Base-by-base conservation (phyloP, 495 filamentous ascomycete species). In the Staphylotrichum longicolle region DNA sequence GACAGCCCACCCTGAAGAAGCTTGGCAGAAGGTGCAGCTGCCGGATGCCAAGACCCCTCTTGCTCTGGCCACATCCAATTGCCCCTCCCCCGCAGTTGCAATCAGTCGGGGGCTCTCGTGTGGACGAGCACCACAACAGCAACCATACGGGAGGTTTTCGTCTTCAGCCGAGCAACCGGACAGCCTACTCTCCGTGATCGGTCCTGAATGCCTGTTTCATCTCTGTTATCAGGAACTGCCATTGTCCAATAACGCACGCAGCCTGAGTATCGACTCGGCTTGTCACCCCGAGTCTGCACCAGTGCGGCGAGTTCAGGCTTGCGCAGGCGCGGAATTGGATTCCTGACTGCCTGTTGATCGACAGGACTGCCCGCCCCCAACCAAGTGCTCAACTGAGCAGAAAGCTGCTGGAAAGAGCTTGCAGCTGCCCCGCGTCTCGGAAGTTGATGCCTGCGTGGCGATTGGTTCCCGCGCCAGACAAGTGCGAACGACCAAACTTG, bases 1-100 rank as follows among this genome's bases (percentile, higher is more conserved):
- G 44, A 48, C 55, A 39, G 34, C 7, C 0, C 11, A 41, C 40
- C 49, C 44, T 27, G 33, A 32, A 32, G 2, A 37, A 32, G 42
- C 30, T 46, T 46, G 41, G 39, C 49, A 20, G 49, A 39, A 30
- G 2, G 15, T 27, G n/a, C 4, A 33, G 56, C 11, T 54, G 37
- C 37, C 52, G 52, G 42, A 10, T 55, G 52, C 52, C 52, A 55
- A 55, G 52, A 42, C 0, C 20, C 20, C 20, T 27, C 20, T 27
- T 27, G 20, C 20, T 27, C 20, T 27, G 20, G 20, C 20, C 20
- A 27, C 20, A 27, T 27, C 20, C 20, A 27, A 27, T 27, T 27
- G 20, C 58, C 52, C 39, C 59, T 57, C 46, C 60, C 60, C 60
- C 53, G 35, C 53, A 61, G 27, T 55, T 9, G n/a, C 27, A 39